Evolutionary conservation across 192 early-diverging fungal genomes (phyloP), one percentile per base, ranked within the genome.

Genomic region (Rhizoclosmatium sp.): DNA sequence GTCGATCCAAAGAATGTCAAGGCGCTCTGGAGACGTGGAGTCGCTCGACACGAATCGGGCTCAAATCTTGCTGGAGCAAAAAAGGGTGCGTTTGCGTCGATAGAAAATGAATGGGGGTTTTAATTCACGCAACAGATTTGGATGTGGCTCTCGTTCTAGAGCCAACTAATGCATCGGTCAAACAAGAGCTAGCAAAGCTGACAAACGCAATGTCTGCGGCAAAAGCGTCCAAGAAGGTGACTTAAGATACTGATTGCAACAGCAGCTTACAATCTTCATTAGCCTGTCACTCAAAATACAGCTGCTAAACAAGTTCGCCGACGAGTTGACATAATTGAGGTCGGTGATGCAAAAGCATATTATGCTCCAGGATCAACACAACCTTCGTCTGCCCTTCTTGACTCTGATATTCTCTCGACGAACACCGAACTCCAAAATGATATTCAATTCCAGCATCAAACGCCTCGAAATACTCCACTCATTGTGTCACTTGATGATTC

Each of bases 11-110:
- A 93, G 46, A 91, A 93, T 82, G 88, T 94, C 46, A 96, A 96
- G 69, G 94, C 94, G 2, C 80, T 93, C 23, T 94, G 91, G 91
- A 81, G 94, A 61, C 83, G 93, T 10, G 93, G 93, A 1, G 89
- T 92, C 48, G 91, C 93, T 0, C 84, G 87, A 16, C 75, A 56
- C 14, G 77, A 49, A 45, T 14, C 70, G 7, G 51, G 56, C 23
- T 21, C 41, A 21, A 19, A 74, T 59, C 45, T 66, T 21, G 2
- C 5, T 2, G 91, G 90, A 64, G 89, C 93, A 0, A 86, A 84
- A 79, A 78, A 83, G 59, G 91, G 83, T 88, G 40, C 46, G 48
- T 21, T 66, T 44, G 23, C 46, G 14, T 48, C 23, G 4, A 16
- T 23, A 23, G 40, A 59, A 49, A 21, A 19, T 71, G 76, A 2